phyloP scores from a whole-genome alignment of 2,329 filamentous ascomycete species.

The Pseudopyricularia cyperi region DNA sequence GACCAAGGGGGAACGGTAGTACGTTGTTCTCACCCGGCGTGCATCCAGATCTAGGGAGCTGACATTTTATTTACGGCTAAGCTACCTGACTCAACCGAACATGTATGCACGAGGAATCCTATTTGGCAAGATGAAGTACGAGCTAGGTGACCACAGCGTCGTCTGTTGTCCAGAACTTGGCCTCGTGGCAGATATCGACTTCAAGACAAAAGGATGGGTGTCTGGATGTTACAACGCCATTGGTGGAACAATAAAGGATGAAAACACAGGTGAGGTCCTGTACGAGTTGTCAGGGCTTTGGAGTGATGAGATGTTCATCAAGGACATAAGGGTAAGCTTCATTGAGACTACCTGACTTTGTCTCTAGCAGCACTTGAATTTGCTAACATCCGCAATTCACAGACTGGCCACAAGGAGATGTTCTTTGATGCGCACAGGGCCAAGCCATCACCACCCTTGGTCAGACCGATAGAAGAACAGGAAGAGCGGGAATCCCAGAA shows the following conservation, averaged over 20 bases:
- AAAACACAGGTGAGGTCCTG: slow-evolving; percentile 72
- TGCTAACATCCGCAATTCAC: slow-evolving; percentile 5
- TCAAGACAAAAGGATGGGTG: slow-evolving; percentile 98
- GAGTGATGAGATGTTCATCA: slow-evolving; percentile 92
- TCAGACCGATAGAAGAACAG: slow-evolving; percentile 74
- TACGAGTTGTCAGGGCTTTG: slow-evolving; percentile 87
- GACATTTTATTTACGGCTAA: slow-evolving; percentile 19
- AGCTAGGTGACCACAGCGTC: slow-evolving; percentile 90
- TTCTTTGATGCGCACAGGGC: slow-evolving; percentile 78
- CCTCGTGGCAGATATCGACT: slow-evolving; percentile 82
- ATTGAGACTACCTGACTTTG: background rate
- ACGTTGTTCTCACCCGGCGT: slow-evolving; percentile 22
- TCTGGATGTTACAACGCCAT: slow-evolving; percentile 94
- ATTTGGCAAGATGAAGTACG: slow-evolving; percentile 99
- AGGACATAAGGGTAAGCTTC: slow-evolving; percentile 53
- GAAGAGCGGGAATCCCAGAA: slow-evolving; percentile 80
- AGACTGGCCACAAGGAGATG: slow-evolving; percentile 82
- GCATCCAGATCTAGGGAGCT: background rate
- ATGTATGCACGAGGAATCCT: slow-evolving; percentile 97
- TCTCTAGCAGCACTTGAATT: background rate
- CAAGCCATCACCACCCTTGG: slow-evolving; percentile 60
- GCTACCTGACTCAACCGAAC: slow-evolving; percentile 90
- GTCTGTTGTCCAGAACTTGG: slow-evolving; percentile 83
- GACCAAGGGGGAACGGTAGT: slow-evolving; percentile 75
- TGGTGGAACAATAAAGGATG: slow-evolving; percentile 79